These are phyloP conservation scores for Cutaneotrichosporon curvatum DNA, from an alignment of 1,284 basidiomycete species.

Conservation along the genomic window DNA sequence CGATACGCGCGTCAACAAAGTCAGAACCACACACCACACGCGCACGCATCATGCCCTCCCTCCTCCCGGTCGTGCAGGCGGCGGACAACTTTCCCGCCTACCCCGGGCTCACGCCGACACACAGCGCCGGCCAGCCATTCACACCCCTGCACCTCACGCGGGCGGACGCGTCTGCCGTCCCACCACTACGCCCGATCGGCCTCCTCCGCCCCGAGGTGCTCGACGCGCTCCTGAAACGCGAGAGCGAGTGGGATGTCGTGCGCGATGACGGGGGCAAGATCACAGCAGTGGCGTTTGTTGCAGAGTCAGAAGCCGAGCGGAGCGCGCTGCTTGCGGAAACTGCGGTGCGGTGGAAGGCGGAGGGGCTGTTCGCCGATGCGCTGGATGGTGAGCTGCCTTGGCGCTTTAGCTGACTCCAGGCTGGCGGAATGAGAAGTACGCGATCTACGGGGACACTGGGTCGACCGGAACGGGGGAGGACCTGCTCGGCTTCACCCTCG, in stretches of 20 bases:
- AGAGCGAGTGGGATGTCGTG: conserved; percentile 3
- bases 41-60: conserved; percentile 37
- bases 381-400: conserved; percentile 40
- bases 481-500: conserved; percentile 65
- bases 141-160: conserved; percentile 14
- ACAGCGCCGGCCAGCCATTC: conserved; percentile 8
- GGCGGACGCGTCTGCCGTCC: not conserved
- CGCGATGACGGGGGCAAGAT: conserved; percentile 1
- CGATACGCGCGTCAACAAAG: no score
- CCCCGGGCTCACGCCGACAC: conserved; percentile 12
- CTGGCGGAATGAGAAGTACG: conserved; percentile 79
- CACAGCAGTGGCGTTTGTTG: conserved; percentile 24
- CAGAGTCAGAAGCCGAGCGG: conserved; percentile 21
- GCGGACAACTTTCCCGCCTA: conserved; percentile 58
- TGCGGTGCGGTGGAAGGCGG: conserved; percentile 38
- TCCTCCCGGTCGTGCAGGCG: conserved; percentile 55
- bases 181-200: conserved; percentile 11
- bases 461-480: conserved; percentile 45
- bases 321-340: conserved; percentile 37
- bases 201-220: conserved; percentile 15
- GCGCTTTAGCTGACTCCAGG: conserved; percentile 40
- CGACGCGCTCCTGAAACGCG: conserved; percentile 1
- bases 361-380: conserved; percentile 40
- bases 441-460: conserved; percentile 63
- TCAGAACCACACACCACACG: no score